Evolutionary conservation across 1,139 yeast species (phyloP), one percentile per base, ranked within the genome.

Genomic region (Yamadazyma dendronema): DNA sequence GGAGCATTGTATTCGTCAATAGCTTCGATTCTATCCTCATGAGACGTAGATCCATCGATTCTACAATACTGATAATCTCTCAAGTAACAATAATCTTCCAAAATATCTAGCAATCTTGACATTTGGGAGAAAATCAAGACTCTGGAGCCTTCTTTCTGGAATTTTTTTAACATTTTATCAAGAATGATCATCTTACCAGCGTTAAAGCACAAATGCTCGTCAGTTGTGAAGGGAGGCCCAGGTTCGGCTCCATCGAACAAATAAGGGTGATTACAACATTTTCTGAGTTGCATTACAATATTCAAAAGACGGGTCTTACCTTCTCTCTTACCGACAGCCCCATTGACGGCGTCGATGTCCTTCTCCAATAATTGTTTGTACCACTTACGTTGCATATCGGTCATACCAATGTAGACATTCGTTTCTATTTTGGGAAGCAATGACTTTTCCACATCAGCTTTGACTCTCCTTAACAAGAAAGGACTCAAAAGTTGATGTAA

Each of bases 241-340:
- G 97, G 97, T 59, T 92, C 98, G 1, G 98, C 98, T 28, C 98
- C 97, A 57, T 92, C 97, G 53, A 92, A 92, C 35, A 92, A 67
- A 59, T 92, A 92, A 0, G 98, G 98, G 61, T 92, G 98, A 54
- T 92, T 92, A 60, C 97, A 92, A 60, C 97, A 92, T 60, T 92
- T 92, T 51, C 97, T 76, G 47, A 92, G 70, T 60, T 92, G 98
- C 98, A 92, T 92, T 13, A 92, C 97, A 52, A 92, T 89, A 54
- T 92, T 92, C 37, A 92, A 68, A 43, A 92, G 68, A 40, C 97
- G 73, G 2, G 97, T 90, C 56, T 90, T 90, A 8, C 94, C 92
- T 56, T 90, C 97, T 42, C 92, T 73, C 56, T 83, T 85, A 5
- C 95, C 96, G 29, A 81, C 82, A 3, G 83, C 89, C 28, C 96